Evolutionary conservation across 129 eudicot species (phyloP).

Genomic region (Kitagawia praeruptora): DNA sequence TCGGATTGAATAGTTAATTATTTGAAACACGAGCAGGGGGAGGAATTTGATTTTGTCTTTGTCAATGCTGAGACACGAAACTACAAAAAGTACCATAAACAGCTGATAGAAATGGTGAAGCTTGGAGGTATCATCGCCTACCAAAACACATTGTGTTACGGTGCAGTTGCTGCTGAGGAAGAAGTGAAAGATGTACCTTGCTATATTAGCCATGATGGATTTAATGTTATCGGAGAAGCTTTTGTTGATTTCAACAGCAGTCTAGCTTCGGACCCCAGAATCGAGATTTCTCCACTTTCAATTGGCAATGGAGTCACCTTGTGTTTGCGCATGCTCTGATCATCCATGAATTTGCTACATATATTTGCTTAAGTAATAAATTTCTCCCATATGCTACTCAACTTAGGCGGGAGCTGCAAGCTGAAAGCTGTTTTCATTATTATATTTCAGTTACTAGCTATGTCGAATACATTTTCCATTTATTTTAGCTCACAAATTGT

Average conservation of each 20-base stretch:
- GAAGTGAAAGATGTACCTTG: not conserved
- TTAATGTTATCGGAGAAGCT: not conserved
- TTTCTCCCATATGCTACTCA: no score
- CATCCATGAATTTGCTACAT: not conserved
- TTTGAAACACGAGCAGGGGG: not conserved
- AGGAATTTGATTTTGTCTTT: slow-evolving; percentile 17
- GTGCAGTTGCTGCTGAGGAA: slow-evolving; percentile 1
- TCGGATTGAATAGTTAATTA: not conserved
- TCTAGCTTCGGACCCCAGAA: slow-evolving; percentile 12
- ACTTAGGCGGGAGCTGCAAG: no score
- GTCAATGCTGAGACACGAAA: slow-evolving; percentile 20
- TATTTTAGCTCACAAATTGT: no score
- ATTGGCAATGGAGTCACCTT: slow-evolving; percentile 24
- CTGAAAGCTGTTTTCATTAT: no score
- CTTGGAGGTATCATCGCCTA: slow-evolving; percentile 22
- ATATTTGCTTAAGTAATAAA: no score
- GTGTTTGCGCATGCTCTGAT: slow-evolving; percentile 19
- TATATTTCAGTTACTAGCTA: no score
- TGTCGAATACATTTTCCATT: no score
- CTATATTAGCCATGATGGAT: no score
- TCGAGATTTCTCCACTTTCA: slow-evolving; percentile 16
- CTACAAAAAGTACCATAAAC: slow-evolving; percentile 15
- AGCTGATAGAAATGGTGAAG: slow-evolving; percentile 17
- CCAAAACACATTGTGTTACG: slow-evolving; percentile 23
- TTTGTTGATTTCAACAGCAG: not conserved